Evolutionary conservation across 495 filamentous ascomycete species (phyloP).

Genomic region (Neurospora sp.): DNA sequence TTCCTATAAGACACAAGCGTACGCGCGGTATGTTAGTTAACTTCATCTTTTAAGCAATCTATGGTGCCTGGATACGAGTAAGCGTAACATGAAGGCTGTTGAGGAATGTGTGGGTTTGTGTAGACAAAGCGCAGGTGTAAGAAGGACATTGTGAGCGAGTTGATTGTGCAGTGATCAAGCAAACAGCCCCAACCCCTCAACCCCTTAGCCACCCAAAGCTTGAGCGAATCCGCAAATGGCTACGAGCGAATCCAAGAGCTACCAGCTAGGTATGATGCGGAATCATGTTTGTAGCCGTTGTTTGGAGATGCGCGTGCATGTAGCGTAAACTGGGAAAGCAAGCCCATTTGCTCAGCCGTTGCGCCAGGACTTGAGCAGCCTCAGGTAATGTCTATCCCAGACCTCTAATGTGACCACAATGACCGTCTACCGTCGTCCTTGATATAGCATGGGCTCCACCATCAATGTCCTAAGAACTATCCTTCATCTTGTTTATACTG

Average conservation of each 20-base stretch:
- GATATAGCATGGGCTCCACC: neutral
- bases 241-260: neutral
- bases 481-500: neutral
- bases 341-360: neutral
- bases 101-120: neutral
- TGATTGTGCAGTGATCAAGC: neutral
- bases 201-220: neutral
- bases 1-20: slow-evolving; percentile 48
- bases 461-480: neutral
- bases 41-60: neutral
- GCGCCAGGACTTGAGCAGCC: neutral
- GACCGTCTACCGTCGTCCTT: neutral
- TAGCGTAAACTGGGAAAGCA: neutral
- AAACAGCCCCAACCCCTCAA: neutral
- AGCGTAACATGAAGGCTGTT: neutral
- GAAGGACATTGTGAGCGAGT: neutral
- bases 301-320: neutral
- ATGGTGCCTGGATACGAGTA: neutral
- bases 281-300: neutral
- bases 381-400: neutral
- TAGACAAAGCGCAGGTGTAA: neutral
- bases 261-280: neutral
- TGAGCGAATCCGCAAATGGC: neutral
- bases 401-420: neutral
- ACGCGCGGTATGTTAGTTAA: slow-evolving; percentile 20